Evolutionary conservation across 2,329 filamentous ascomycete species (phyloP).

Genomic region (Hymenoscyphus salicellus): DNA sequence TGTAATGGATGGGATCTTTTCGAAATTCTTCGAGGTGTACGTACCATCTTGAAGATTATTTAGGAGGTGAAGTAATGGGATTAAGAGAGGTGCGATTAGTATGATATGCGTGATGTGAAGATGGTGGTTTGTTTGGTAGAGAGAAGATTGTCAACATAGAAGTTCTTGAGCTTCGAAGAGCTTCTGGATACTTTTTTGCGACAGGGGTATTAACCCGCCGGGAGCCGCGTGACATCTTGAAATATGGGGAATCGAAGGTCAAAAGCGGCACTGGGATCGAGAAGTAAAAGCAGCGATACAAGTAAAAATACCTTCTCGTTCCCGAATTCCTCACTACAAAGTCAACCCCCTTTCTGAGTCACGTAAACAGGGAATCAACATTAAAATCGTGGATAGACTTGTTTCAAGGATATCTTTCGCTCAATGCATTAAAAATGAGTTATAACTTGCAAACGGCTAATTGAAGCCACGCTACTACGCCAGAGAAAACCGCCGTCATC

Average conservation of each 20-base stretch:
- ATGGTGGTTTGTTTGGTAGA: constrained; percentile 1
- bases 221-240: constrained; percentile 10
- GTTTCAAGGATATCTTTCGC: not conserved
- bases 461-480: constrained; percentile 2
- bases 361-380: not conserved
- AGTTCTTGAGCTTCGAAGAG: constrained; percentile 26
- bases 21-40: not conserved
- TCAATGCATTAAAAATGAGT: constrained; percentile 10
- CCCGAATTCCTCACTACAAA: not conserved
- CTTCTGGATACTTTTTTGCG: constrained; percentile 21
- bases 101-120: constrained; percentile 1
- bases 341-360: not conserved
- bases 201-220: constrained; percentile 18
- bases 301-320: no score
- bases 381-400: not conserved
- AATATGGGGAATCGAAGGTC: not conserved
- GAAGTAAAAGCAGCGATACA: no score
- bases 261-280: no score
- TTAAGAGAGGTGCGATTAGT: constrained; percentile 7
- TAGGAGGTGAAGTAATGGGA: not conserved
- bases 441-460: constrained; percentile 5
- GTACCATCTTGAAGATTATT: constrained; percentile 27
- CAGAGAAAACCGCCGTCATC: not conserved
- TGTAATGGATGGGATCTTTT: no score
- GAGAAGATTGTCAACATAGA: constrained; percentile 11